phyloP scores from a whole-genome alignment of 176 grass and related monocot species.

The Aegilops speltoides region DNA sequence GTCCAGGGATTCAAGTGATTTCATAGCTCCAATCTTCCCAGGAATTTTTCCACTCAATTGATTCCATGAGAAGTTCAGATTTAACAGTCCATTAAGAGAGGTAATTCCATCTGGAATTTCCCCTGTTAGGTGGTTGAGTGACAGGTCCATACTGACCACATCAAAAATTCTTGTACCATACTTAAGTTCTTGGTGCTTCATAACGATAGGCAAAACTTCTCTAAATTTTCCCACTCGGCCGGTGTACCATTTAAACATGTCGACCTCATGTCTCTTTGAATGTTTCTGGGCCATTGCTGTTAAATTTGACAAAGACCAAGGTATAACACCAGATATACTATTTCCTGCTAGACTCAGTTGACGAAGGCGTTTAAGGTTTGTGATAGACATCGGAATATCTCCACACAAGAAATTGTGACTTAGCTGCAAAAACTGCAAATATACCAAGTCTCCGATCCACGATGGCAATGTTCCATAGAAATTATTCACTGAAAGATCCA shows the following conservation, averaged over 20 bases:
- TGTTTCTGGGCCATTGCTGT: not conserved
- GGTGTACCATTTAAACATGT: not conserved
- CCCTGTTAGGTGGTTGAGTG: not conserved
- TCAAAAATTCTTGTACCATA: not conserved
- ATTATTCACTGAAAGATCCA: slow-evolving; percentile 21
- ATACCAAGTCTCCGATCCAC: slow-evolving; percentile 7
- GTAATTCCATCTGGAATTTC: not conserved
- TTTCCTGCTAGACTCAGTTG: slow-evolving; percentile 36
- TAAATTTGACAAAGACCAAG: not conserved
- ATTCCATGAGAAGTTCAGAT: not conserved
- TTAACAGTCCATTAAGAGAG: not conserved
- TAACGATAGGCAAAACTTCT: not conserved
- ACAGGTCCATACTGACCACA: not conserved
- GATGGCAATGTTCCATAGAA: slow-evolving; percentile 26
- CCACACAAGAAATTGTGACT: slow-evolving; percentile 37
- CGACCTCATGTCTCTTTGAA: not conserved
- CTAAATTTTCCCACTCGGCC: not conserved
- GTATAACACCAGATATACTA: slow-evolving; percentile 26
- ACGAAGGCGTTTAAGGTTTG: not conserved
- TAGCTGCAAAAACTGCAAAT: not conserved
- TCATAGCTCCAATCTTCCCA: not conserved
- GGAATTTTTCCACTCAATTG: not conserved
- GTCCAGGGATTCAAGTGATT: slow-evolving; percentile 46
- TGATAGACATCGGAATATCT: not conserved
- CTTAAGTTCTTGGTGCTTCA: not conserved